A percentile compares a stretch with the other conserved stretches of the same genome.
Evolutionary conservation across 768 basidiomycete species (phyloP).

Genomic region (Neoboletus magnificus): DNA sequence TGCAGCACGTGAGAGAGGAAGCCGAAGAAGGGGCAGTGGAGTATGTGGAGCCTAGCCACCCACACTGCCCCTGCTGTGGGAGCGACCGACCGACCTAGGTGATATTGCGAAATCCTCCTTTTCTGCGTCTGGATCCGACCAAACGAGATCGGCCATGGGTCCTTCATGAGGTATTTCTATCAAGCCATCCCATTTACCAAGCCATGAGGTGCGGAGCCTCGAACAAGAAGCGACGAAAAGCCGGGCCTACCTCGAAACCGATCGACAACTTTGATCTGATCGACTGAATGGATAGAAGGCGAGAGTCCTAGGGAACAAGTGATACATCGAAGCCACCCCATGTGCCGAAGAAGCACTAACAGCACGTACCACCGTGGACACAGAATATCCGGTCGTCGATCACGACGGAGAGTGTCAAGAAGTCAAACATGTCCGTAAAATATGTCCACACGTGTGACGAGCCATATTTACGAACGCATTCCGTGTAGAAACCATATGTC

Average conservation of each 20-base stretch:
- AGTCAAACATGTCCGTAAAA: slow-evolving; percentile 99
- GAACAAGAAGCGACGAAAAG: slow-evolving; percentile 20
- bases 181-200: slow-evolving; percentile 7
- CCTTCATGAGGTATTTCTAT: slow-evolving; percentile 98
- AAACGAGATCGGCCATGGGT: slow-evolving; percentile 99
- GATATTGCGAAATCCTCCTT: slow-evolving; percentile 99
- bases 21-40: slow-evolving; percentile 6
- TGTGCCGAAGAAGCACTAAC: background rate
- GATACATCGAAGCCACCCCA: slow-evolving; percentile 1
- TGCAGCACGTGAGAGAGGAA: slow-evolving; percentile 8
- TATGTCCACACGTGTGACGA: slow-evolving; percentile 97
- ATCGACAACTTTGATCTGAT: slow-evolving; percentile 99
- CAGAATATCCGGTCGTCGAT: slow-evolving; percentile 99
- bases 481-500: slow-evolving; percentile 99
- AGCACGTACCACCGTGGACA: slow-evolving; percentile 84
- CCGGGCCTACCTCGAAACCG: slow-evolving; percentile 79
- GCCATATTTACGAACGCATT: slow-evolving; percentile 97
- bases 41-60: slow-evolving; percentile 8
- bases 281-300: slow-evolving; percentile 97
- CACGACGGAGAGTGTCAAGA: slow-evolving; percentile 93
- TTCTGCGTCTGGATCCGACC: slow-evolving; percentile 99
- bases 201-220: slow-evolving; percentile 22
- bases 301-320: slow-evolving; percentile 66
- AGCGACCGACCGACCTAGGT: slow-evolving; percentile 63
- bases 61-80: slow-evolving; percentile 5